These are phyloP conservation scores for Graphilbum sp. DNA, from an alignment of 2,329 filamentous ascomycete genomes.

Conservation along the genomic window DNA sequence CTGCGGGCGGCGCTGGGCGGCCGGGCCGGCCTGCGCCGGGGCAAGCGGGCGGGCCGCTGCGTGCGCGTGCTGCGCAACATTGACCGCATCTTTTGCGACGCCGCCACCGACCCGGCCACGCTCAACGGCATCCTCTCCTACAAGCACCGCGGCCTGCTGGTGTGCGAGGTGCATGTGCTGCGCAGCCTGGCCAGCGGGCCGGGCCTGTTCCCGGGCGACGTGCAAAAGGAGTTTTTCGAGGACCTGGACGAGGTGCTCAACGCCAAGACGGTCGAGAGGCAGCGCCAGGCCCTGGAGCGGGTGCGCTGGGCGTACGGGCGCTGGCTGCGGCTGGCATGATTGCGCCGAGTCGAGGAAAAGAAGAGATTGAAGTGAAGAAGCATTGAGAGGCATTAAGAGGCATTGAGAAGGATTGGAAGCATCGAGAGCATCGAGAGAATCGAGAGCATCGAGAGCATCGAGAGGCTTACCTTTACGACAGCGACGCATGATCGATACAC, in stretches of 20 bases:
- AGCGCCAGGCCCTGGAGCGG: constrained; percentile 63
- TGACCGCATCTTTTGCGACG: constrained; percentile 59
- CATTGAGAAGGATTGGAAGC: too few relatives aligned
- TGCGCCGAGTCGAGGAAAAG: neutral
- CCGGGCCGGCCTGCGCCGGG: constrained; percentile 49
- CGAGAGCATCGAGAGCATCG: too few relatives aligned
- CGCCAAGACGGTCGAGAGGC: constrained; percentile 60
- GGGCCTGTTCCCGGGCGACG: constrained; percentile 52
- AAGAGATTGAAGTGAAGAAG: neutral
- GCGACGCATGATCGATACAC: too few relatives aligned
- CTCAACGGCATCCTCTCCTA: constrained; percentile 66
- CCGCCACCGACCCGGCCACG: constrained; percentile 34
- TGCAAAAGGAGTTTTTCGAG: constrained; percentile 73
- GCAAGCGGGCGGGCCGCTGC: constrained; percentile 51
- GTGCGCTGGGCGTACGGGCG: constrained; percentile 82
- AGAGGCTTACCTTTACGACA: too few relatives aligned
- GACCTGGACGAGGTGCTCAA: constrained; percentile 79
- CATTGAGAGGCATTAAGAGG: too few relatives aligned
- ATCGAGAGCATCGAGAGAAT: too few relatives aligned
- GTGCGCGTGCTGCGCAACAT: constrained; percentile 73
- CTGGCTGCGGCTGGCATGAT: constrained; percentile 34
- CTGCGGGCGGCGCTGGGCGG: constrained; percentile 52
- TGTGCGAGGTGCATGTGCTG: constrained; percentile 80
- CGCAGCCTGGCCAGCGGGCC: constrained; percentile 42
- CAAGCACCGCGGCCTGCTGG: constrained; percentile 77